Base-by-base conservation (phyloP, 139 green algal species). In the Coelastrella sp. region DNA sequence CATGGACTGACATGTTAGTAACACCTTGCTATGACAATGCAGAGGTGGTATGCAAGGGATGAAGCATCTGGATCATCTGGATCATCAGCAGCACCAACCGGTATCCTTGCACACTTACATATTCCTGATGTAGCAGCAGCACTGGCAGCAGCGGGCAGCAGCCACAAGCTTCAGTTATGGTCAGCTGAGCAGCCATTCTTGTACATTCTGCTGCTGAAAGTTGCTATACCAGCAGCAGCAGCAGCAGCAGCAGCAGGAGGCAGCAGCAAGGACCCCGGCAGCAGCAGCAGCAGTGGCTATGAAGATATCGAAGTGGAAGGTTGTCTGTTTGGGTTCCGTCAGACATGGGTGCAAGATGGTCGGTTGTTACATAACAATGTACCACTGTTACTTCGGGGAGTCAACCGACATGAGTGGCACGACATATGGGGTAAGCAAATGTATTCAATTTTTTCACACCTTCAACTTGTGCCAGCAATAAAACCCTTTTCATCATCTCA, bases 361-460 rank as follows among this genome's bases (percentile, higher is more conserved):
- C 71, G 91, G 73, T 89, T 99, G 85, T 89, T 96, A 64, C 90
- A 98, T 84, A 99, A 99, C 86, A 89, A 88, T 9, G 48, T 41
- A 67, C 91, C 95, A 15, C 57, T 99, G 40, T 91, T 96, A 89
- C 67, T 96, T 74, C 89, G 91, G 23, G 97, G 97, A 2, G 94
- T 99, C 37, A 98, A 98, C 90, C 91, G 97, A 2, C 97, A 99
- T 66, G 97, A 99, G 89, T 96, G 98, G 85, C 93, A 98, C 80
- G 89, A 94, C 32, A 63, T 84, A 37, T 85, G 53, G 92, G 91
- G 83, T 83, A 62, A 62, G 74, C 2, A 25, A 69, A 34, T 38
- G n/a, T n/a, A n/a, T n/a, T n/a, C n/a, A n/a, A n/a, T n/a, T n/a
- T n/a, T n/a, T n/a, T n/a, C n/a, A n/a, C n/a, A n/a, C n/a, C n/a